Base-by-base conservation (phyloP, 176 grass and related monocot genomes). In the Cenchrus fungigraminus region DNA sequence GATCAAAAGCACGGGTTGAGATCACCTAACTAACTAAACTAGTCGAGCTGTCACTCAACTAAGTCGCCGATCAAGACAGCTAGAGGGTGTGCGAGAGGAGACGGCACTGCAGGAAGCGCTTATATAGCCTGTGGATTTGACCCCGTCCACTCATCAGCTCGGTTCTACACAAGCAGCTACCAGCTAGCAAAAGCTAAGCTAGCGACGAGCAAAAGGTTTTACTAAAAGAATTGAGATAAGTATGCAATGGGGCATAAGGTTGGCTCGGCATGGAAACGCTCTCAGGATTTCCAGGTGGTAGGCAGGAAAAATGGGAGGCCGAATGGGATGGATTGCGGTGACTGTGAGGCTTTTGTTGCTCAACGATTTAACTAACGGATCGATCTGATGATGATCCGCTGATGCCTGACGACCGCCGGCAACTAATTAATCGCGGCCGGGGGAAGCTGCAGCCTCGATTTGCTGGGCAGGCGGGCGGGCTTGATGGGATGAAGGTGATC, bases 401-500 rank as follows among this genome's bases (percentile, higher is more conserved):
- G 68, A 76, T 31, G 86, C 73, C 69, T 83, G 73, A 88, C 86
- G 86, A 82, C 28, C 20, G 11, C 61, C 40, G 52, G 78, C 85
- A 81, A 49, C 77, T 9, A 40, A 40, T 40, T 57, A 68, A 75
- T 49, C 60, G 61, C 49, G 8, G n/a, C n/a, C 59, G 7, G n/a
- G 59, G 59, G 45, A 43, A 66, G 69, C 60, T 45, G 69, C 37
- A 40, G 37, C 85, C 71, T 40, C 5, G 85, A 76, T 76, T 68
- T 60, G 78, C 85, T 76, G 71, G 44, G 17, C 69, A 19, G 25
- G 79, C 72, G 49, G 37, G 16, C 37, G 8, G 13, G 14, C 56
- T n/a, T 37, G 60, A 76, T 37, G 51, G 68, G 65, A 77, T 51
- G 72, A 82, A 22, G 86, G 71, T 87, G 86, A 88, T 79, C 86